Conservation (phyloP, 768 basidiomycete species). For the Xerocomellus dryophilus region DNA sequence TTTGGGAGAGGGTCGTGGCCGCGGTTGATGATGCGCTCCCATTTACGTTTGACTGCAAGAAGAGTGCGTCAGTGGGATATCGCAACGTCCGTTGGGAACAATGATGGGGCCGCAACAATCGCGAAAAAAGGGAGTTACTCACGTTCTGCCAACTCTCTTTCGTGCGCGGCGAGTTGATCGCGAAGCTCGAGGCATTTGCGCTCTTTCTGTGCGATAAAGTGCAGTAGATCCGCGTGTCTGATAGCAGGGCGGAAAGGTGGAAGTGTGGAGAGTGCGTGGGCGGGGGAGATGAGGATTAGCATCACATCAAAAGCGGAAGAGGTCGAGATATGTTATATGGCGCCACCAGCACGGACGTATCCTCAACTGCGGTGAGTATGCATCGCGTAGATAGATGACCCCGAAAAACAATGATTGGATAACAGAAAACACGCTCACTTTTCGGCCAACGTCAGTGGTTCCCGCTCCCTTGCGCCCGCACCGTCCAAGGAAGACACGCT, state of each 20-base stretch:
- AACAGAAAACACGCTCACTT: constrained; percentile 46
- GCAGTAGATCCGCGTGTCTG: constrained; percentile 80
- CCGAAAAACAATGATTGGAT: not conserved
- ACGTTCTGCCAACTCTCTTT: constrained; percentile 68
- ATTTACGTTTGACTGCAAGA: constrained; percentile 68
- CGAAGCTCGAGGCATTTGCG: constrained; percentile 79
- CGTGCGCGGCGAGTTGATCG: constrained; percentile 67
- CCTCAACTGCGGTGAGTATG: not conserved
- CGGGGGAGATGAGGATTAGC: not conserved
- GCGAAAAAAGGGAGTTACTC: constrained; percentile 18
- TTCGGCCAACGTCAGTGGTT: constrained; percentile 67
- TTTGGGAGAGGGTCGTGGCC: constrained; percentile 32
- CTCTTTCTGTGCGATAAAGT: constrained; percentile 84
- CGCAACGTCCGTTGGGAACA: too few species aligned
- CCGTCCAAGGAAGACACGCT: constrained; percentile 17
- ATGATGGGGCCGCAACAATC: too few species aligned
- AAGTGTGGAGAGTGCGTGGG: not conserved
- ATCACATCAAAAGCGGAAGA: not conserved
- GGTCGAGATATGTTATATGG: not conserved
- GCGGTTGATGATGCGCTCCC: constrained; percentile 75
- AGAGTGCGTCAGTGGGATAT: not conserved
- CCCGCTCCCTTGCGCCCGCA: constrained; percentile 17
- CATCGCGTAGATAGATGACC: not conserved
- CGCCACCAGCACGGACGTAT: not conserved
- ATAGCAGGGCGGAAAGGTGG: not conserved